phyloP scores from a whole-genome alignment of 345 rosid species.

The Populus pruinosa region DNA sequence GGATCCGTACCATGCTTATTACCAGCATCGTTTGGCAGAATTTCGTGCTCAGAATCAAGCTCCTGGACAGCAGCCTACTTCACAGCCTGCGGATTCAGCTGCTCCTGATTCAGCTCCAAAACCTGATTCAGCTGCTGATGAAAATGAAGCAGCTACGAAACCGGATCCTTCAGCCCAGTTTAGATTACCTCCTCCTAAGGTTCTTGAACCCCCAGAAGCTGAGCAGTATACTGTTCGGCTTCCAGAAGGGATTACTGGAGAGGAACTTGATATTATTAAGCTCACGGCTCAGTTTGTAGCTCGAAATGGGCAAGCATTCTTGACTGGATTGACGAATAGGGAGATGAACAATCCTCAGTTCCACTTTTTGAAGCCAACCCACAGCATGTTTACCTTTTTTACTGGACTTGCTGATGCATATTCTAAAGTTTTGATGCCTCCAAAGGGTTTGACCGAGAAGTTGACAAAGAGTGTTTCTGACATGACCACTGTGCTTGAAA shows the following conservation, averaged over 20 bases:
- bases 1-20: slow-evolving; percentile 78
- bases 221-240: slow-evolving; percentile 73
- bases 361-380: slow-evolving; percentile 85
- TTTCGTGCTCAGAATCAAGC: slow-evolving; percentile 56
- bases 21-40: slow-evolving; percentile 67
- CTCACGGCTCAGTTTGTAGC: slow-evolving; percentile 87
- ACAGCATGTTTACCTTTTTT: slow-evolving; percentile 76
- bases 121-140: slow-evolving; percentile 26
- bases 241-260: slow-evolving; percentile 77
- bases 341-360: slow-evolving; percentile 75
- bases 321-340: slow-evolving; percentile 64
- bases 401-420: slow-evolving; percentile 76
- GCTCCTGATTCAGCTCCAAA: slow-evolving; percentile 34
- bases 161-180: slow-evolving; percentile 65
- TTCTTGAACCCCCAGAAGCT: slow-evolving; percentile 69
- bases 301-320: slow-evolving; percentile 70
- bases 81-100: slow-evolving; percentile 33
- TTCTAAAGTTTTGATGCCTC: slow-evolving; percentile 78
- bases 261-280: slow-evolving; percentile 80
- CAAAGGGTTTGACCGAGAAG: slow-evolving; percentile 61
- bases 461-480: slow-evolving; percentile 52
- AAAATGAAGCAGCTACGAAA: slow-evolving; percentile 34
- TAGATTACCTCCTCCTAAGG: slow-evolving; percentile 48
- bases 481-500: slow-evolving; percentile 72
- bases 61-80: slow-evolving; percentile 36